Evolutionary conservation across 345 rosid genomes (phyloP), one percentile per base, ranked within the genome.

Genomic region (Acer saccharum): DNA sequence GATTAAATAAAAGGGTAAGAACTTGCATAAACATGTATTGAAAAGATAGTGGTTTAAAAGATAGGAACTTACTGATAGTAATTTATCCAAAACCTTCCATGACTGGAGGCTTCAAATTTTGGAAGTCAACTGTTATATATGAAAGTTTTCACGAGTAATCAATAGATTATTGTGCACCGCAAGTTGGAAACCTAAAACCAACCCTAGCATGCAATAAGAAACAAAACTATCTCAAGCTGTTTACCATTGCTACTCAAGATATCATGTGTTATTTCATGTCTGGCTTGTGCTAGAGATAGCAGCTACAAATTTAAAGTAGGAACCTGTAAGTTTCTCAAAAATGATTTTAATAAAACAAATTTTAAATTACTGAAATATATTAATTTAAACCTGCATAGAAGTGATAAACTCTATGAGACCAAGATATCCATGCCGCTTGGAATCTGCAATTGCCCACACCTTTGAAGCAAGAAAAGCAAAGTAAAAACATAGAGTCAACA

Each of bases 381-480:
- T 68, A 17, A 27, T 43, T 32, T 68, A 7, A 77, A 86, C 95
- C 97, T 90, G 90, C 91, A 95, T 95, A 64, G 97, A 90, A 75
- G 76, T 73, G 20, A 90, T 75, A 81, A 93, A 95, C 74, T 95
- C 98, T 69, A 57, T 83, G 79, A 93, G 87, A 73, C 95, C 93
- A 72, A 93, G 94, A 81, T 85, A 95, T 71, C 98, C 96, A 62
- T 91, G 98, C 52, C 97, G 82, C 85, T 88, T 95, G 41, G 97
- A 88, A 89, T 93, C 98, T 46, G 98, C 92, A 80, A 89, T 90
- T 7, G 99, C 96, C 99, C 99, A 95, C 39, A 93, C 89, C 99
- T 95, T 78, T 44, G n/a, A 23, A 39, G 71, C 66, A 7, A 46
- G 76, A 20, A 12, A 68, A 73, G 11, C 58, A 65, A 63, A 23